Percentiles rank a stretch among this genome's conserved stretches.
These are phyloP conservation scores for Ustilago hordei DNA, from an alignment of 1,284 basidiomycete genomes.

Conservation along the genomic window DNA sequence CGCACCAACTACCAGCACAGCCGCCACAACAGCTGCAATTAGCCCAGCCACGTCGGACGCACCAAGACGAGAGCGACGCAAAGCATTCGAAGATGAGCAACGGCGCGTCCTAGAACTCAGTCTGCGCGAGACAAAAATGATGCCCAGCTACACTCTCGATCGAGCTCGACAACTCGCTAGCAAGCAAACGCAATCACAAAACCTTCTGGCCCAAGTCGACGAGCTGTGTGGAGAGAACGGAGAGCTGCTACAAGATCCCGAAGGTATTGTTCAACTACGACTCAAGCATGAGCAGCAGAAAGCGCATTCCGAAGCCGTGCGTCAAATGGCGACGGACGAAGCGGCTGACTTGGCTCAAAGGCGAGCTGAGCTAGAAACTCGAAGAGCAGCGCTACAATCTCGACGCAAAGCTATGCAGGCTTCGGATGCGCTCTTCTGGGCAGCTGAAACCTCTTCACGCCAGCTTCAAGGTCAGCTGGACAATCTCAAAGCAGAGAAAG, in stretches of 20 bases:
- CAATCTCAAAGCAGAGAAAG: constrained; percentile 8
- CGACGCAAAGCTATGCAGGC: constrained; percentile 22
- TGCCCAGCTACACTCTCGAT: constrained; percentile 47
- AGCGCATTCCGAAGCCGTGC: constrained; percentile 15
- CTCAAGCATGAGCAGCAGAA: constrained; percentile 31
- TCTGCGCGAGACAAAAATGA: constrained; percentile 54
- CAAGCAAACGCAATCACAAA: constrained; percentile 27
- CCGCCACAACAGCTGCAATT: background rate
- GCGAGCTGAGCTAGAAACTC: constrained; percentile 13
- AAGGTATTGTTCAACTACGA: constrained; percentile 28
- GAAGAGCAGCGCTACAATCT: constrained; percentile 21
- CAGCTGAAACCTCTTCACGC: constrained; percentile 11
- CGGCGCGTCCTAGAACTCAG: constrained; percentile 41
- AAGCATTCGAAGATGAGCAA: constrained; percentile 42
- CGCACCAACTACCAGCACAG: too few species aligned
- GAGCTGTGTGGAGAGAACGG: constrained; percentile 9
- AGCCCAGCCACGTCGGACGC: constrained; percentile 16
- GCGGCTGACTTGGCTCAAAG: constrained; percentile 12
- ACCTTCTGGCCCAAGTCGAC: constrained; percentile 14
- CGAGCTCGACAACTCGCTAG: constrained; percentile 21
- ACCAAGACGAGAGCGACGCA: constrained; percentile 29
- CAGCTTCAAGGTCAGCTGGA: constrained; percentile 18
- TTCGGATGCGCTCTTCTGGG: constrained; percentile 18
- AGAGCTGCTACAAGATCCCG: constrained; percentile 14
- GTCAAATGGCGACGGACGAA: constrained; percentile 28